Evolutionary conservation across 306 rosid genomes (phyloP).

Genomic region (Begonia fuchsioides): DNA sequence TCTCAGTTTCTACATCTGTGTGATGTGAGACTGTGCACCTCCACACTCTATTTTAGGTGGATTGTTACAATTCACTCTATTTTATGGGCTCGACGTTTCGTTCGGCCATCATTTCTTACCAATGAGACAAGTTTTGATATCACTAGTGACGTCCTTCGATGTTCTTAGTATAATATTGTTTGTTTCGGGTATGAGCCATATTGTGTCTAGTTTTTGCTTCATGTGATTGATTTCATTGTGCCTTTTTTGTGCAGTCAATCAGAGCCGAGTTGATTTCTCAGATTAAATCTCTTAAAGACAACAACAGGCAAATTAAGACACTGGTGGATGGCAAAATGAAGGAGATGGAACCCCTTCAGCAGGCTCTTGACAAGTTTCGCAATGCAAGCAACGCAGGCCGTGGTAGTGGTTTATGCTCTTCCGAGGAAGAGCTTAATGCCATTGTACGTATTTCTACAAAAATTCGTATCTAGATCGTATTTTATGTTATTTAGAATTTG

Average conservation of each 20-base stretch:
- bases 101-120: too few relatives aligned
- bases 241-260: slow-evolving; percentile 35
- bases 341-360: slow-evolving; percentile 80
- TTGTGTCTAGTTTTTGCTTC: not conserved
- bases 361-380: slow-evolving; percentile 87
- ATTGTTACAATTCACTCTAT: too few relatives aligned
- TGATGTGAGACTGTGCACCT: too few relatives aligned
- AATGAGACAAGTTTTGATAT: too few relatives aligned
- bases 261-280: slow-evolving; percentile 66
- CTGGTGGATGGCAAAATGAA: slow-evolving; percentile 62
- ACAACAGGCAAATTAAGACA: slow-evolving; percentile 45
- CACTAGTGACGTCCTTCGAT: too few relatives aligned
- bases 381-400: slow-evolving; percentile 45
- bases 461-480: slow-evolving; percentile 2
- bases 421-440: slow-evolving; percentile 80
- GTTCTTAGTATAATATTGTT: too few relatives aligned
- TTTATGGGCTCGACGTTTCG: too few relatives aligned
- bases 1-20: too few relatives aligned
- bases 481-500: not conserved
- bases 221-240: not conserved
- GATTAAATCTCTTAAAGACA: slow-evolving; percentile 58
- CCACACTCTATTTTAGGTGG: too few relatives aligned
- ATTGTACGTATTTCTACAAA: slow-evolving; percentile 28
- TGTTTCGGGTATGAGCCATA: too few relatives aligned
- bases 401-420: slow-evolving; percentile 59